Evolutionary conservation across 345 rosid genomes (phyloP).

Genomic region (Isatis tinctoria): DNA sequence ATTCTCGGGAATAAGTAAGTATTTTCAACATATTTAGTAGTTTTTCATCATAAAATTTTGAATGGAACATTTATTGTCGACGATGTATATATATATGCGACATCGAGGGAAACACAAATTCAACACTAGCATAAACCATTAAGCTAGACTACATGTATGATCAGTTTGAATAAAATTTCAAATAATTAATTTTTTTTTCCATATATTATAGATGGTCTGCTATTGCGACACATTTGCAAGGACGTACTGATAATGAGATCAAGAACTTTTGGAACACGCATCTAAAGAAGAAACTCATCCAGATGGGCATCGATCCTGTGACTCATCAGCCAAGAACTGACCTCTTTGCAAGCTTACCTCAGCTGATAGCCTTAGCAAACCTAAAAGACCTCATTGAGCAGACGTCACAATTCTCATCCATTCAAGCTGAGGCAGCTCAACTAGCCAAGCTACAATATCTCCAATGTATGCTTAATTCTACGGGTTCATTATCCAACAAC

Average conservation of each 20-base stretch:
- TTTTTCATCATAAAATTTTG: not conserved
- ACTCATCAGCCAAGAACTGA: constrained; percentile 73
- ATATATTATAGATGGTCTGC: constrained; percentile 62
- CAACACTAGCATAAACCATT: not conserved
- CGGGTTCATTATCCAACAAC: constrained; percentile 15
- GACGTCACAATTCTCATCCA: constrained; percentile 28
- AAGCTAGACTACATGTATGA: not conserved
- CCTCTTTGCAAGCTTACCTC: constrained; percentile 36
- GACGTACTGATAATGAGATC: constrained; percentile 75
- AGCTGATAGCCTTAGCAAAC: constrained; percentile 37
- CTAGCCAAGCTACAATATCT: constrained; percentile 36
- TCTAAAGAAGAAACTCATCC: constrained; percentile 68
- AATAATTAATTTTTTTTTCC: not conserved
- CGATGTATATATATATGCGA: not conserved
- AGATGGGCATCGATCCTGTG: constrained; percentile 80
- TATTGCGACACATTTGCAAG: constrained; percentile 66
- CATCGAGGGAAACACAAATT: not conserved
- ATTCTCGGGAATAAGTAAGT: constrained; percentile 76
- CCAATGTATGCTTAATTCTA: constrained; percentile 22
- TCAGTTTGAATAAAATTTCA: not conserved
- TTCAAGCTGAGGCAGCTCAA: constrained; percentile 35
- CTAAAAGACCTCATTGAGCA: constrained; percentile 32
- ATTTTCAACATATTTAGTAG: not conserved
- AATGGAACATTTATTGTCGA: not conserved
- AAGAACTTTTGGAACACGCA: constrained; percentile 87